These are phyloP conservation scores for Pochonia chlamydosporia DNA, from an alignment of 2,329 filamentous ascomycete species.

Conservation along the genomic window DNA sequence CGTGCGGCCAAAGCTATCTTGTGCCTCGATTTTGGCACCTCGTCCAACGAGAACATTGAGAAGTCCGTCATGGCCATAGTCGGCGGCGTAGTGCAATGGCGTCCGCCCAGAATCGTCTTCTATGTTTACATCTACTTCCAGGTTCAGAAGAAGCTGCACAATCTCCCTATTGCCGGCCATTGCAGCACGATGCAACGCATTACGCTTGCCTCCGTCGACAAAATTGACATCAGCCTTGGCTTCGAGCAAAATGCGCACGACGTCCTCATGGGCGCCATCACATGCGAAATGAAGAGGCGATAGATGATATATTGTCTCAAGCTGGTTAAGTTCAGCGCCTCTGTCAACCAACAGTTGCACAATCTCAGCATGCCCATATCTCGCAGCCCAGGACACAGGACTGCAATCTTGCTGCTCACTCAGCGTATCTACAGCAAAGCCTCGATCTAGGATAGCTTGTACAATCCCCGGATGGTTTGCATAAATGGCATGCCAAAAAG, in stretches of 20 bases:
- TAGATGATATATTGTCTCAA: not conserved
- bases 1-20: too few species aligned
- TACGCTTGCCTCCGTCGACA: not conserved
- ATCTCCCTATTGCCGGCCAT: not conserved
- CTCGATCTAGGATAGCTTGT: not conserved
- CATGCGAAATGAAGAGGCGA: not conserved
- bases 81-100: not conserved
- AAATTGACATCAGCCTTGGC: not conserved
- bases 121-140: not conserved
- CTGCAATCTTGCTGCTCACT: not conserved
- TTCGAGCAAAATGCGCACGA: not conserved
- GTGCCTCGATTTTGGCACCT: too few species aligned
- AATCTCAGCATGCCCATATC: not conserved
- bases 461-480: not conserved
- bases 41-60: too few species aligned
- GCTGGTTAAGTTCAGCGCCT: not conserved
- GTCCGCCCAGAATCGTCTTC: not conserved
- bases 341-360: not conserved
- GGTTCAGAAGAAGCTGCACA: not conserved
- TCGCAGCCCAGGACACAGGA: not conserved
- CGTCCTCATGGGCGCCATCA: not conserved
- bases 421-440: not conserved
- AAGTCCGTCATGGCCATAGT: not conserved
- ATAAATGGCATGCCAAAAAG: too few species aligned
- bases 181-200: not conserved